Conservation (phyloP, 345 rosid species). For the Durio zibethinus region DNA sequence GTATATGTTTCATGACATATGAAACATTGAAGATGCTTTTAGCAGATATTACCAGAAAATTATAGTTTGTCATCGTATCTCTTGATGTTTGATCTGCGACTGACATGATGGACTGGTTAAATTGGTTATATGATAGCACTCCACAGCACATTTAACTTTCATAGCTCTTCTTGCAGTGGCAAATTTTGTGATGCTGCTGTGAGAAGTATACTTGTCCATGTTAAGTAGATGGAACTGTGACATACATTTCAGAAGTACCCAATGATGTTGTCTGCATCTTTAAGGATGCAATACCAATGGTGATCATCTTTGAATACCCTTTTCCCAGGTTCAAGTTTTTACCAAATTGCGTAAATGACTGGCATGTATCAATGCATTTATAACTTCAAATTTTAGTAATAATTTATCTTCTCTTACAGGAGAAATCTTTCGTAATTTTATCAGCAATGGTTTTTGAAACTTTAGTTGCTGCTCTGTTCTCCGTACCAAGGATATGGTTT, state of each 20-base stretch:
- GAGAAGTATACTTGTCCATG: conserved; percentile 26
- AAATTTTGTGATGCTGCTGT: conserved; percentile 20
- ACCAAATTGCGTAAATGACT: not conserved
- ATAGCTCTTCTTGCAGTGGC: conserved; percentile 23
- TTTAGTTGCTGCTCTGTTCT: not conserved
- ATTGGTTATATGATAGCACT: conserved; percentile 7
- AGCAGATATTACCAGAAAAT: conserved; percentile 35
- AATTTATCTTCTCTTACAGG: not conserved
- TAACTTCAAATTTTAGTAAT: not conserved
- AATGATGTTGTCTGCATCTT: not conserved
- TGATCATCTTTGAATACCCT: not conserved
- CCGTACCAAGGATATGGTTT: not conserved
- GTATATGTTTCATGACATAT: conserved; percentile 93
- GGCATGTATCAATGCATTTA: not conserved
- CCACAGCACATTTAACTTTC: not conserved
- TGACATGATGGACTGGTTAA: not conserved
- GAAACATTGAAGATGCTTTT: conserved; percentile 74
- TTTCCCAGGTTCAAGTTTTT: not conserved
- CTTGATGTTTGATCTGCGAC: not conserved
- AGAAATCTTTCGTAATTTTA: not conserved
- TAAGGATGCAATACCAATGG: not conserved
- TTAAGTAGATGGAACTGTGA: conserved; percentile 13
- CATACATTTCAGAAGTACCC: conserved; percentile 14
- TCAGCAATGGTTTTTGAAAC: not conserved
- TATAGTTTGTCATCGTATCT: conserved; percentile 20